Conservation (phyloP, 441 rosid species). For the Aquilaria agallochum region DNA sequence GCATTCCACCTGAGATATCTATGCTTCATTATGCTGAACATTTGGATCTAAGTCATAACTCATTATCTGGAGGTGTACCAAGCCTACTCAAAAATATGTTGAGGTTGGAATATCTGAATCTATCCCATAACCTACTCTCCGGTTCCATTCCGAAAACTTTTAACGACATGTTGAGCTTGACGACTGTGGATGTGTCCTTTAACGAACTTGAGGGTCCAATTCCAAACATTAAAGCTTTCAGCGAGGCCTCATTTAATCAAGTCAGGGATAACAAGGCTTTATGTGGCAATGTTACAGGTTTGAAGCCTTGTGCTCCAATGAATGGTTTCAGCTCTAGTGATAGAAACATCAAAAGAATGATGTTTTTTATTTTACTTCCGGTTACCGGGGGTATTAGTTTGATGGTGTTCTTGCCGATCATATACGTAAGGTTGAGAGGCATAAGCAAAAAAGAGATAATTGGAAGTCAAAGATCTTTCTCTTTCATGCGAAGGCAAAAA, state of each 20-base stretch:
- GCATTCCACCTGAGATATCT: neutral
- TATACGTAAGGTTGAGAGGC: too few species aligned
- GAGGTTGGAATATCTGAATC: constrained; percentile 20
- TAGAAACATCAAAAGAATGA: too few species aligned
- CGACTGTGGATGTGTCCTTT: constrained; percentile 21
- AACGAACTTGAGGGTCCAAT: constrained; percentile 30
- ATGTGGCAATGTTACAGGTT: constrained; percentile 21
- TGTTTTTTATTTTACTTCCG: too few species aligned
- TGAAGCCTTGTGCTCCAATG: constrained; percentile 23
- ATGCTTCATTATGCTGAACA: neutral
- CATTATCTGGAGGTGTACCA: constrained; percentile 22
- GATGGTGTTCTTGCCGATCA: too few species aligned
- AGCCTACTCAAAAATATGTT: constrained; percentile 22
- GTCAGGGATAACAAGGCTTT: constrained; percentile 25
- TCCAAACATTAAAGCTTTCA: constrained; percentile 20
- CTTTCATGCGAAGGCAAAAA: neutral
- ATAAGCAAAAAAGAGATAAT: too few species aligned
- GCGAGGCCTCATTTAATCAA: constrained; percentile 6
- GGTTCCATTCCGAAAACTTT: constrained; percentile 25
- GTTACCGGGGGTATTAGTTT: too few species aligned
- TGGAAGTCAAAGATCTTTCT: too few species aligned
- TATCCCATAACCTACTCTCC: constrained; percentile 27
- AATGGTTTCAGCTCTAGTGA: too few species aligned
- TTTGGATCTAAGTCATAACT: constrained; percentile 30
- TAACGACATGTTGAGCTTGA: constrained; percentile 20